Evolutionary conservation across 768 basidiomycete genomes (phyloP).

Genomic region (Vishniacozyma victoriae): DNA sequence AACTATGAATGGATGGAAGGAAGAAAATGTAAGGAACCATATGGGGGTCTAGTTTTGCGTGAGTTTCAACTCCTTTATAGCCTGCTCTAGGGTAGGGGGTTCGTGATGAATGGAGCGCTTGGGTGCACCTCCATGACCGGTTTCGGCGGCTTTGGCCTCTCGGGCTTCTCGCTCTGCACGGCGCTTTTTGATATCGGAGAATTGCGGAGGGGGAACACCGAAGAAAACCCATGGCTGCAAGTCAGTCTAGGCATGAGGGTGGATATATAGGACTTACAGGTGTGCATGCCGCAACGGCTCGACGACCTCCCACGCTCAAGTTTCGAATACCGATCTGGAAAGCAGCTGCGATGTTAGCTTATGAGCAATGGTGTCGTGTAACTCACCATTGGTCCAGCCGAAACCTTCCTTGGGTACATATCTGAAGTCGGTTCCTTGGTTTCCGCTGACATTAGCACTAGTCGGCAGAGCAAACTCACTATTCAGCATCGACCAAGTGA

Average conservation of each 20-base stretch:
- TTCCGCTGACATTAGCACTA: constrained; percentile 22
- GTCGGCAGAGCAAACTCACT: constrained; percentile 49
- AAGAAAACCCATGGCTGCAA: constrained; percentile 42
- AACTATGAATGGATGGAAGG: no score
- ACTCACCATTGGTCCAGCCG: constrained; percentile 93
- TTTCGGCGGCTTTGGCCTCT: constrained; percentile 31
- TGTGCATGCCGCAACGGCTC: constrained; percentile 90
- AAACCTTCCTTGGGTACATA: constrained; percentile 96
- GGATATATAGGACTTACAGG: constrained; percentile 28
- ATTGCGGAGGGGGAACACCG: constrained; percentile 39
- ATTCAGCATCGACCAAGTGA: constrained; percentile 94
- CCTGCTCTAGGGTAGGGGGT: constrained; percentile 35
- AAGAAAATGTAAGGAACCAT: no score
- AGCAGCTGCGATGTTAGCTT: constrained; percentile 56
- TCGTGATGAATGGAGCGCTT: constrained; percentile 29
- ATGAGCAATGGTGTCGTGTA: not conserved
- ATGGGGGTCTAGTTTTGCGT: constrained; percentile 6
- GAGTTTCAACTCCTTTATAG: constrained; percentile 29
- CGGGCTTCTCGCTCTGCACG: constrained; percentile 39
- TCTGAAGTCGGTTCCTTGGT: constrained; percentile 85
- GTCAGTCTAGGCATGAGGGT: not conserved
- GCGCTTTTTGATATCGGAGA: constrained; percentile 27
- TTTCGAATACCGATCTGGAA: constrained; percentile 96
- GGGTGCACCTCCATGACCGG: constrained; percentile 35
- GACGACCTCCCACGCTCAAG: constrained; percentile 86